Conservation (phyloP, 257 asterid genomes). For the Phtheirospermum japonicum region DNA sequence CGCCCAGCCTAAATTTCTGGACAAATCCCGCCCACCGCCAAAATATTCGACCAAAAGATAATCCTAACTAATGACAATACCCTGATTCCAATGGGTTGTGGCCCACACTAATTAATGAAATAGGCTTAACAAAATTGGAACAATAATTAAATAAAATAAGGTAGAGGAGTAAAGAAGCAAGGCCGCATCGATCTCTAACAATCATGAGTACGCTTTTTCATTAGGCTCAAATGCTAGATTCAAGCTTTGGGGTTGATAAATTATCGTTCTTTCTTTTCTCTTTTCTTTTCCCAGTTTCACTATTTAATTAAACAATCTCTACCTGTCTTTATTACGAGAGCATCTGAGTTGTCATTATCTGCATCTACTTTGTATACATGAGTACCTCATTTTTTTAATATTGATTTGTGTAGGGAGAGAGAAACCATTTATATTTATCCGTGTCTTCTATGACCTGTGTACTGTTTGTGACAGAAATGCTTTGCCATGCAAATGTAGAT, state of each 20-base stretch:
- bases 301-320: neutral
- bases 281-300: neutral
- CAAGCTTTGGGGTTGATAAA: neutral
- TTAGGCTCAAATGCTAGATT: neutral
- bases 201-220: neutral
- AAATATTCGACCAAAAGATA: no score
- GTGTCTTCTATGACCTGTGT: no score
- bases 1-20: no score
- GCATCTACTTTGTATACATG: conserved; percentile 14
- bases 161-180: no score
- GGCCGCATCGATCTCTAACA: no score
- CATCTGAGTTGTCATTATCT: conserved; percentile 1
- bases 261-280: neutral
- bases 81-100: no score
- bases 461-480: neutral
- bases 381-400: neutral
- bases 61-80: no score
- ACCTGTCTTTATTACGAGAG: neutral
- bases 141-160: no score
- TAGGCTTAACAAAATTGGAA: no score
- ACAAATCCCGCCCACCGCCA: no score
- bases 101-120: no score
- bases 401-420: neutral
- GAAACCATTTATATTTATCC: neutral
- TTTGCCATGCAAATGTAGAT: conserved; percentile 7